Evolutionary conservation across 345 rosid genomes (phyloP).

Genomic region (Excoecaria agallocha): DNA sequence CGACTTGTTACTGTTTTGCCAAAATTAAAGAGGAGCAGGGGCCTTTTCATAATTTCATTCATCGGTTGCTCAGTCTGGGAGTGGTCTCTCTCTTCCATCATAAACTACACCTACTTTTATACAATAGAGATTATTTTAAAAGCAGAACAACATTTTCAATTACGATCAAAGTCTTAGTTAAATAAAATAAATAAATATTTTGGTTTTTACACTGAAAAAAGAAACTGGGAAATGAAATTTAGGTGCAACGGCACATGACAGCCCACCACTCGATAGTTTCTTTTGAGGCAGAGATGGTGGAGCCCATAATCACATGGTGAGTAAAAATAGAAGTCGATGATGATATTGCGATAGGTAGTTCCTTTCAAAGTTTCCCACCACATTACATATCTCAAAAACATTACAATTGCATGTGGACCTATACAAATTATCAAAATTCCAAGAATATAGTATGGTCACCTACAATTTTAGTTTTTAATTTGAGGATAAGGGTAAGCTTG

Average conservation of each 20-base stretch:
- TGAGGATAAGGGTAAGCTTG: too few relatives aligned
- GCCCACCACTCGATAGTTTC: constrained; percentile 20
- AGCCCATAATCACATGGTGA: constrained; percentile 35
- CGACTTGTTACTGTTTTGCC: too few relatives aligned
- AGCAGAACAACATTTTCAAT: constrained; percentile 25
- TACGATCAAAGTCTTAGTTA: background rate
- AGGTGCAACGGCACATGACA: constrained; percentile 43
- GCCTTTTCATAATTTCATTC: background rate
- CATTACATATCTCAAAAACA: too few relatives aligned
- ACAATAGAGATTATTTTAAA: constrained; percentile 11
- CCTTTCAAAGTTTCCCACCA: too few relatives aligned
- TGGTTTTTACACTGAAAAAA: background rate
- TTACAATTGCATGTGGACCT: too few relatives aligned
- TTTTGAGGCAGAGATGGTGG: constrained; percentile 11
- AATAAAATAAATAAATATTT: background rate
- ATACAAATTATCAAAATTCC: too few relatives aligned
- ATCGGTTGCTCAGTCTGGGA: background rate
- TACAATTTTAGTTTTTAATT: too few relatives aligned
- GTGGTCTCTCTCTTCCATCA: constrained; percentile 11
- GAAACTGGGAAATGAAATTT: constrained; percentile 15
- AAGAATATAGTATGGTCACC: too few relatives aligned
- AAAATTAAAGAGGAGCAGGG: too few relatives aligned
- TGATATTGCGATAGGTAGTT: too few relatives aligned
- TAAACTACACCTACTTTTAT: background rate
- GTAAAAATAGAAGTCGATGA: too few relatives aligned